Base-by-base conservation (phyloP, 2,329 filamentous ascomycete species). In the Paraphoma chrysanthemicola region DNA sequence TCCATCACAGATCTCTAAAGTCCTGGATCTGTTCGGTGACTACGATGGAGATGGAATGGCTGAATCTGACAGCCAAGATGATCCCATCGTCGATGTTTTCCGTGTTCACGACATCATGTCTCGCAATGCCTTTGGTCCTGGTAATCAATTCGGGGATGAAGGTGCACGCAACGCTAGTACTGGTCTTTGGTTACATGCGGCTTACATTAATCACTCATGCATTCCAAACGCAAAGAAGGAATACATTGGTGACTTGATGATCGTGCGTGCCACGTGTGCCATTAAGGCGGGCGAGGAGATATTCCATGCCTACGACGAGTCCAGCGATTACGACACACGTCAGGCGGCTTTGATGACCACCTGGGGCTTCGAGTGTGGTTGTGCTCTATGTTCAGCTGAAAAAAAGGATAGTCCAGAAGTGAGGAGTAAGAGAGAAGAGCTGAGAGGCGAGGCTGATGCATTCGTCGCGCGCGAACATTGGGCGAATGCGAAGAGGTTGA, bases 71-170 rank as follows among this genome's bases (percentile, higher is more conserved):
- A 2, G 68, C 71, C 79, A 82, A 50, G 78, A 74, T 1, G 63
- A 48, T 1, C 75, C 79, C 0, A 62, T 84, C 0, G 75, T 85
- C 4, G 83, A 86, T 60, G 77, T 77, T 0, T 85, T 85, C 54
- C 76, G 83, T 16, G 69, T 83, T 2, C 74, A 80, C 48, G 72
- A 73, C 30, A 82, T 81, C 51, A 71, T 82, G 11, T 60, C 70
- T 0, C 65, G 81, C 14, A 86, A 86, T 59, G 60, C 59, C 46
- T 85, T 85, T 43, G 78, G 78, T 0, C 75, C 71, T 23, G 68
- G 68, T 11, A 60, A 49, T 16, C 67, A 70, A 31, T 69, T 62
- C 69, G 63, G 63, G 23, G 61, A 68, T 36, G 65, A 68, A 41
- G 54, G 47, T n/a, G 61, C 63, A 4, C 50, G 48, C 3, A 70